Evolutionary conservation across 306 rosid species (phyloP).

Genomic region (Abrus precatorius): DNA sequence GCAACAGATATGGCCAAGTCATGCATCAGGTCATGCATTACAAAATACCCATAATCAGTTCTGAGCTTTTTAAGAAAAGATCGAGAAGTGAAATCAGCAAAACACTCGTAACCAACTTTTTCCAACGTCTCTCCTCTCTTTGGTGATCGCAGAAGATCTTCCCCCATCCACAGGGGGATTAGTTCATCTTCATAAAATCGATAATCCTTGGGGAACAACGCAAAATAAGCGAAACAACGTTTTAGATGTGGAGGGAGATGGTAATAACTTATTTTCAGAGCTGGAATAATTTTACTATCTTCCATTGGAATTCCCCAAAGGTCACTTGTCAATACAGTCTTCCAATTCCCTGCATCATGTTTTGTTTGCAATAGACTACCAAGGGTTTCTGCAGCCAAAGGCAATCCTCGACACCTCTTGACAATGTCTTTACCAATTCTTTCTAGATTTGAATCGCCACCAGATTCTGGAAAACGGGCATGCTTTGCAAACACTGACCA

Average conservation of each 20-base stretch:
- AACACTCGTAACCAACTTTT: constrained; percentile 26
- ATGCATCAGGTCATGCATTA: constrained; percentile 46
- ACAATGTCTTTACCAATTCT: background rate
- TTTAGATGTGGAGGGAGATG: constrained; percentile 37
- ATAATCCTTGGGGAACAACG: constrained; percentile 31
- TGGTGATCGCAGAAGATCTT: constrained; percentile 9
- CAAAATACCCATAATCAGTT: background rate
- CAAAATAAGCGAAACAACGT: constrained; percentile 22
- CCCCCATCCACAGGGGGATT: constrained; percentile 38
- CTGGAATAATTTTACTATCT: background rate
- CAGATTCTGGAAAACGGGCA: background rate
- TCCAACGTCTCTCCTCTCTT: background rate
- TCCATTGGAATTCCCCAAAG: background rate
- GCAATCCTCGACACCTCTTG: constrained; percentile 35
- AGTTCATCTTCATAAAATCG: constrained; percentile 9
- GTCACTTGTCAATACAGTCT: background rate
- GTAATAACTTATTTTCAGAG: constrained; percentile 32
- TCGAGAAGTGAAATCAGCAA: constrained; percentile 25
- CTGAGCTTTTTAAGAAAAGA: constrained; percentile 33
- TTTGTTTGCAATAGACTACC: constrained; percentile 39
- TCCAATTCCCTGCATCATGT: background rate
- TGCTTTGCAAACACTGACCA: constrained; percentile 12
- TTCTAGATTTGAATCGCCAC: background rate
- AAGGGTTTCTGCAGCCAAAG: constrained; percentile 29
- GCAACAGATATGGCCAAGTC: constrained; percentile 33